A percentile compares a stretch with the other conserved stretches of the same genome.
phyloP scores from a whole-genome alignment of 23 red algal genomes.

The Pyropia yezoensis region DNA sequence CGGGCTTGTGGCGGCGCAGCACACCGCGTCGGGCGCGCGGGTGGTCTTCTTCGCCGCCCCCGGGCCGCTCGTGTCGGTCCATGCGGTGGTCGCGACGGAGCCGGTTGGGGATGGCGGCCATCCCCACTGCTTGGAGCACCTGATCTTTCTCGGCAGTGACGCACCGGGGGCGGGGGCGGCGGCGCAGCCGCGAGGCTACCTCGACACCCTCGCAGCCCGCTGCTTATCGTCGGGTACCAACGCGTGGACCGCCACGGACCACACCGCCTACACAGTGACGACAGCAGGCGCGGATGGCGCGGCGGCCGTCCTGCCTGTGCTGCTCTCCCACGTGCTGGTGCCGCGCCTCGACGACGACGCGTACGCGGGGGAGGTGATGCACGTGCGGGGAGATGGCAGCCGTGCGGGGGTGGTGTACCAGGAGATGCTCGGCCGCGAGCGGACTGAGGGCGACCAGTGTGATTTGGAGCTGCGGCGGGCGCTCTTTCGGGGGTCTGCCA shows the following conservation, averaged over 20 bases:
- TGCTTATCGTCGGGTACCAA: constrained; percentile 84
- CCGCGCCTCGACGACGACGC: constrained; percentile 49
- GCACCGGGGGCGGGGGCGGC: not conserved
- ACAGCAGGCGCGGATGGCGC: constrained; percentile 82
- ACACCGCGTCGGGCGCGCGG: constrained; percentile 23
- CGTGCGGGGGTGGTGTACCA: constrained; percentile 93
- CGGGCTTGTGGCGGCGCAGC: constrained; percentile 34
- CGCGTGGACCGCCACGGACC: constrained; percentile 84
- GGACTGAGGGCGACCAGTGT: constrained; percentile 50
- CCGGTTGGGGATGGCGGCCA: constrained; percentile 67
- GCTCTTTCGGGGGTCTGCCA: constrained; percentile 36
- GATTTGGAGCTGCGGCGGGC: constrained; percentile 21
- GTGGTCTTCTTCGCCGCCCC: constrained; percentile 52
- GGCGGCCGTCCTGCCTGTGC: constrained; percentile 57
- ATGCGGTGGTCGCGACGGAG: constrained; percentile 46
- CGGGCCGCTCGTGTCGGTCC: constrained; percentile 44
- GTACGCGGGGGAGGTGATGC: constrained; percentile 83
- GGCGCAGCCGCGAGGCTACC: constrained; percentile 64
- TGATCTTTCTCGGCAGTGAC: constrained; percentile 88
- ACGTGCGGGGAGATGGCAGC: constrained; percentile 48
- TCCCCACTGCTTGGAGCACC: constrained; percentile 90
- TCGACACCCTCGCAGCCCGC: constrained; percentile 78
- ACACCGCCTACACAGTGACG: constrained; percentile 80
- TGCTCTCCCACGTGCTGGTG: constrained; percentile 77
- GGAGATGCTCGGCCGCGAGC: constrained; percentile 93